Percentiles rank a stretch among this genome's conserved stretches.
phyloP scores from a whole-genome alignment of 2,329 filamentous ascomycete species.

The Aspergillus spinulosporus region DNA sequence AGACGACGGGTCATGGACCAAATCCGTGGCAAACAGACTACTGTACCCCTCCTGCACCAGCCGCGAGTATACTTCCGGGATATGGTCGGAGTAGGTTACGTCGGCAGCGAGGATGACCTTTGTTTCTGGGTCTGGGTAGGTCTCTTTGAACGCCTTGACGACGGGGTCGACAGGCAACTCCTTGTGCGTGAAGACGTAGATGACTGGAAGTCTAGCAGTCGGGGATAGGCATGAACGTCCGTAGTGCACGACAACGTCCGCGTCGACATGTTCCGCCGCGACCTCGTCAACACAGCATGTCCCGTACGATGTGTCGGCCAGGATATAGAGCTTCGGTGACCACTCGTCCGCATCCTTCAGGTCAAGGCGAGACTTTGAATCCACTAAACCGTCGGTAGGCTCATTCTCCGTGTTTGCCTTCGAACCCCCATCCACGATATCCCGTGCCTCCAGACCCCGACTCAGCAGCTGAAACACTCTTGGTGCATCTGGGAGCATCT shows the following conservation, averaged over 20 bases:
- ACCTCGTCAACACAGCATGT: constrained; percentile 97
- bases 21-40: constrained; percentile 66
- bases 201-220: constrained; percentile 79
- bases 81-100: constrained; percentile 78
- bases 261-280: constrained; percentile 87
- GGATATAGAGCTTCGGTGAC: constrained; percentile 66
- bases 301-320: constrained; percentile 95
- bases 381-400: constrained; percentile 20
- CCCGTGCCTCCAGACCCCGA: constrained; percentile 47
- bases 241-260: constrained; percentile 91
- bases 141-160: constrained; percentile 62
- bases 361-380: constrained; percentile 31
- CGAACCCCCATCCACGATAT: constrained; percentile 19
- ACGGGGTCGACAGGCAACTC: constrained; percentile 63
- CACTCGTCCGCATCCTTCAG: constrained; percentile 25
- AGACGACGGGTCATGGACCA: constrained; percentile 76
- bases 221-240: constrained; percentile 89
- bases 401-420: constrained; percentile 16
- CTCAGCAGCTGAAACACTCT: constrained; percentile 70
- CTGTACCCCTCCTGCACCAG: constrained; percentile 68
- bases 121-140: constrained; percentile 64
- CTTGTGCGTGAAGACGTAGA: constrained; percentile 84
- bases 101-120: constrained; percentile 84
- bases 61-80: constrained; percentile 57
- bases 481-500: constrained; percentile 84